Conservation (phyloP, 441 rosid species). For the Hura crepitans region DNA sequence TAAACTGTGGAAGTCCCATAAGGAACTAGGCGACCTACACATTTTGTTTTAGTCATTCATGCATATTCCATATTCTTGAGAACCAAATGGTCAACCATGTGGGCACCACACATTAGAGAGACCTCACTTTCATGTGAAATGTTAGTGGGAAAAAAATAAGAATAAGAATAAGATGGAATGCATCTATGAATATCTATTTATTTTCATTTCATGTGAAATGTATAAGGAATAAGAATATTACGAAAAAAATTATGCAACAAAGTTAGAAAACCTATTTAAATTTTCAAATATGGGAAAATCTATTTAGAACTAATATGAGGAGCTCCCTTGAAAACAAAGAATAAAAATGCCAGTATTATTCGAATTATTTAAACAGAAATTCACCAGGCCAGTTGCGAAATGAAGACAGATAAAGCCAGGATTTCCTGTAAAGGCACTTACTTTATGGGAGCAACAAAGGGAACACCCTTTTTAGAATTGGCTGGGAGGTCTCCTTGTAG, state of each 20-base stretch:
- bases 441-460: constrained; percentile 57
- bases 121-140: neutral
- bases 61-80: neutral
- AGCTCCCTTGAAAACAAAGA: neutral
- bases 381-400: neutral
- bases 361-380: neutral
- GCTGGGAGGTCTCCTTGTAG: constrained; percentile 56
- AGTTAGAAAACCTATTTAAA: neutral
- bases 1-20: neutral
- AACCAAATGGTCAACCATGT: neutral
- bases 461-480: constrained; percentile 42
- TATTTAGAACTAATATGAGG: neutral
- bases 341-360: neutral
- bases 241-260: too few relatives aligned
- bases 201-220: neutral
- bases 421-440: constrained; percentile 27
- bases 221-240: neutral
- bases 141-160: too few relatives aligned
- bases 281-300: neutral
- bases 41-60: neutral
- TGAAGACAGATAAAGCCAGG: neutral
- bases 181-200: neutral
- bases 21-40: neutral
- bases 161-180: too few relatives aligned
- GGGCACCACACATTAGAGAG: neutral